A percentile compares a stretch with the other conserved stretches of the same genome.
Evolutionary conservation across 1,284 basidiomycete species (phyloP).

Genomic region (Malassezia furfur): DNA sequence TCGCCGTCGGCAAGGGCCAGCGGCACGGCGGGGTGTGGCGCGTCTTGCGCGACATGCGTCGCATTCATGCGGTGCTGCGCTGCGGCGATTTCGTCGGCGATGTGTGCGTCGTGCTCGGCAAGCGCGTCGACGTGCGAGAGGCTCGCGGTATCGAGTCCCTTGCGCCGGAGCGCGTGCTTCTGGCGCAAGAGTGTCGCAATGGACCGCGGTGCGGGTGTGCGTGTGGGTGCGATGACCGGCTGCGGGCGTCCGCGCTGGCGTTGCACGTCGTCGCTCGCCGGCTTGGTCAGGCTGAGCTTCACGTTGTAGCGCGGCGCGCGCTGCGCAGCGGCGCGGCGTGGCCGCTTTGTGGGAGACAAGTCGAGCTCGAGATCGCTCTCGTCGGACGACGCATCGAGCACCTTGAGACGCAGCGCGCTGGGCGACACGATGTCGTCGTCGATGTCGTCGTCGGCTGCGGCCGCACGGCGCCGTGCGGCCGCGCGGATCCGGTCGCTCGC

Average conservation of each 20-base stretch:
- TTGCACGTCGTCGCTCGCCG: background rate
- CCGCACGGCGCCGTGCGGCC: constrained; percentile 1
- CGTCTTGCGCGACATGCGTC: background rate
- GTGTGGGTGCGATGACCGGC: background rate
- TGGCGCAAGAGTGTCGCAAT: background rate
- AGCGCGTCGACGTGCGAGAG: background rate
- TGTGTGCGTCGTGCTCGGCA: background rate
- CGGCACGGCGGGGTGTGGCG: no score
- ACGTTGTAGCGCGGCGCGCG: background rate
- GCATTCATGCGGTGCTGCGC: constrained; percentile 1
- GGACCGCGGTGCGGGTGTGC: background rate
- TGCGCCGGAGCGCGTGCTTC: background rate
- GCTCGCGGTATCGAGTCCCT: background rate
- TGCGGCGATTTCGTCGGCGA: background rate
- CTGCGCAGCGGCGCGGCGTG: constrained; percentile 12
- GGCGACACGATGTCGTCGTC: background rate
- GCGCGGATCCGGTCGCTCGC: constrained; percentile 7
- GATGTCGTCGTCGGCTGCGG: background rate
- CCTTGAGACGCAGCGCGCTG: background rate
- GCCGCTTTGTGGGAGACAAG: background rate
- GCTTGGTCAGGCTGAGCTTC: constrained; percentile 6
- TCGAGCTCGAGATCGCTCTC: constrained; percentile 5
- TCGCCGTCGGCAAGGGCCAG: no score
- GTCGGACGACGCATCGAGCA: constrained; percentile 8
- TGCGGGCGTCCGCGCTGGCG: background rate